These are phyloP conservation scores for Sporopachydermia quercuum DNA, from an alignment of 805 yeast species.

Conservation along the genomic window DNA sequence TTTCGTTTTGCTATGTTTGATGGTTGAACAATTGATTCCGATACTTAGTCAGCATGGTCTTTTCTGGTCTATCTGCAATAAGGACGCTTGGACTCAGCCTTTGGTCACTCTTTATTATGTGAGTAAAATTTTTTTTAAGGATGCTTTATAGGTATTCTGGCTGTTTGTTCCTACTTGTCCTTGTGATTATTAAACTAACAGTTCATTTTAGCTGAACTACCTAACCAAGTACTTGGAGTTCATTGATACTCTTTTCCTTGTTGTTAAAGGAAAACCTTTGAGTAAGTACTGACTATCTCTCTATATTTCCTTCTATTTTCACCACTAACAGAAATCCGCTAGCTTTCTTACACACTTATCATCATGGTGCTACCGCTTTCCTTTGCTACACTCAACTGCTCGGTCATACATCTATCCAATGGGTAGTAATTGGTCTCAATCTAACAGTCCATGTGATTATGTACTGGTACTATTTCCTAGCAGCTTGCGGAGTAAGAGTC, in stretches of 20 bases:
- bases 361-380: constrained; percentile 95
- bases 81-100: constrained; percentile 68
- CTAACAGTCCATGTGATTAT: constrained; percentile 87
- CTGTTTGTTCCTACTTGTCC: too few relatives aligned
- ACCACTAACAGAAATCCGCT: not conserved
- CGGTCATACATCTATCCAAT: constrained; percentile 81
- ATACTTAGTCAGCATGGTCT: constrained; percentile 60
- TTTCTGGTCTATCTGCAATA: constrained; percentile 69
- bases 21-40: constrained; percentile 78
- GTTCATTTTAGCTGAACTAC: constrained; percentile 57
- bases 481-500: constrained; percentile 85
- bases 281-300: constrained; percentile 13
- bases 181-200: not conserved
- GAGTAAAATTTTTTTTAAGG: too few relatives aligned
- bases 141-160: too few relatives aligned
- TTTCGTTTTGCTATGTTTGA: constrained; percentile 45
- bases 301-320: not conserved
- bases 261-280: constrained; percentile 80
- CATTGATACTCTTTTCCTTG: constrained; percentile 82
- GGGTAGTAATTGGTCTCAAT: constrained; percentile 88
- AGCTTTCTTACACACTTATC: constrained; percentile 84
- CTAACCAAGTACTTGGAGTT: constrained; percentile 82
- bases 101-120: constrained; percentile 69
- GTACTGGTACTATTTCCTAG: constrained; percentile 95
- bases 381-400: constrained; percentile 86